Conservation (phyloP, 83 land plant genomes). For the Diphasiastrum complanatum region DNA sequence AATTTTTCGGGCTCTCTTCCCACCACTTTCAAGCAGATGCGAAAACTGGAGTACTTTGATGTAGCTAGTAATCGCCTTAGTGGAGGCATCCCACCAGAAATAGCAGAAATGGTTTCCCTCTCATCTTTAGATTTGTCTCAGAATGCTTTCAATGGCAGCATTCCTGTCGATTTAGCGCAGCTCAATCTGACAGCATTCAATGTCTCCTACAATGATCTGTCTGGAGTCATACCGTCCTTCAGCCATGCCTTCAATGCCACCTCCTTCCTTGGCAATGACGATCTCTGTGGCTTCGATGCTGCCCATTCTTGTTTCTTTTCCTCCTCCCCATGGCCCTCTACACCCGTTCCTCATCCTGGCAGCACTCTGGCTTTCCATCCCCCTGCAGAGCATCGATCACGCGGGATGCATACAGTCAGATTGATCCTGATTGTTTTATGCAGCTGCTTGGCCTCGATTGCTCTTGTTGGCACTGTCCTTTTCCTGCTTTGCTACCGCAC, state of each 20-base stretch:
- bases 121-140: constrained; percentile 70
- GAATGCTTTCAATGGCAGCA: constrained; percentile 56
- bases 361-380: constrained; percentile 20
- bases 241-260: constrained; percentile 48
- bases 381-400: neutral
- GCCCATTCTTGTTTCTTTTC: neutral
- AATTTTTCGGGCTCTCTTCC: neutral
- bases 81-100: no score
- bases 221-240: constrained; percentile 63
- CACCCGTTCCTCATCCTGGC: constrained; percentile 19
- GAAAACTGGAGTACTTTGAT: no score
- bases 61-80: no score
- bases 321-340: constrained; percentile 41
- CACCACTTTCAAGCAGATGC: no score
- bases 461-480: neutral
- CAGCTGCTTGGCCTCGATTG: neutral
- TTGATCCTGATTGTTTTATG: neutral
- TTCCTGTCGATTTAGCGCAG: constrained; percentile 44
- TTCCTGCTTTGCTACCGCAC: neutral
- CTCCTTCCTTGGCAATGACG: constrained; percentile 67
- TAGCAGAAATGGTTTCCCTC: no score
- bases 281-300: constrained; percentile 60
- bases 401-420: neutral
- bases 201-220: constrained; percentile 69
- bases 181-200: constrained; percentile 45